phyloP scores from a whole-genome alignment of 176 grass and related monocot genomes.

The Metroxylon sagu region DNA sequence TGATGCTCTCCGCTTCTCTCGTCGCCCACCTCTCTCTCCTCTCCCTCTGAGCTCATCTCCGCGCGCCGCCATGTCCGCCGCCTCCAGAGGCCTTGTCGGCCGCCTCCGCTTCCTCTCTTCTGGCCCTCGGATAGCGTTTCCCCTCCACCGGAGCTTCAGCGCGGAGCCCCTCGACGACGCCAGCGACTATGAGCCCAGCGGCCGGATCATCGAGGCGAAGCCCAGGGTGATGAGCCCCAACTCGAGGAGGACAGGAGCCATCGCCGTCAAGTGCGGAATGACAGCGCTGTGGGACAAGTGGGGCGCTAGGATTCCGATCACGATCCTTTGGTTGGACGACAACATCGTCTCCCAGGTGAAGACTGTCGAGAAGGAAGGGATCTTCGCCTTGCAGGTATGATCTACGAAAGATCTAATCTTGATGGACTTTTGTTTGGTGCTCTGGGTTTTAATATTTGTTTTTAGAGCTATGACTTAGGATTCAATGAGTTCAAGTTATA shows the following conservation, averaged over 20 bases:
- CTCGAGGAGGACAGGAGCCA: slow-evolving; percentile 66
- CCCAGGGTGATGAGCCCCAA: slow-evolving; percentile 42
- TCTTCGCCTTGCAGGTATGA: slow-evolving; percentile 78
- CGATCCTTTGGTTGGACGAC: slow-evolving; percentile 90
- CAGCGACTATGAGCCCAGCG: background rate
- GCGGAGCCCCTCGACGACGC: slow-evolving; percentile 42
- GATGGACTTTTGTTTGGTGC: background rate
- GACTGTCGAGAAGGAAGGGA: slow-evolving; percentile 71
- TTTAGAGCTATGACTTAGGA: no score
- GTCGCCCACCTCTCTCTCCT: background rate
- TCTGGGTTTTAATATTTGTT: background rate
- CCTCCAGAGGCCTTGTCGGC: slow-evolving; percentile 74
- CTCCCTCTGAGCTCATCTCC: background rate
- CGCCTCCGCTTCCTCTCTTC: slow-evolving; percentile 37
- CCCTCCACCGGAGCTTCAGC: slow-evolving; percentile 33
- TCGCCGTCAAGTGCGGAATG: slow-evolving; percentile 96
- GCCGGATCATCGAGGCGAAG: slow-evolving; percentile 61
- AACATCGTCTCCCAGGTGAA: slow-evolving; percentile 96
- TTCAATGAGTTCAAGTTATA: no score
- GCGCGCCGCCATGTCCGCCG: slow-evolving; percentile 43
- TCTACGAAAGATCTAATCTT: background rate
- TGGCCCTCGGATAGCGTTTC: background rate
- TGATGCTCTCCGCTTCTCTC: slow-evolving; percentile 12
- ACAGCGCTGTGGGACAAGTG: slow-evolving; percentile 95
- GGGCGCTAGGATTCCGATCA: slow-evolving; percentile 82